These are phyloP conservation scores for Diutina rugosa DNA, from an alignment of 1,139 yeast genomes.

Conservation along the genomic window DNA sequence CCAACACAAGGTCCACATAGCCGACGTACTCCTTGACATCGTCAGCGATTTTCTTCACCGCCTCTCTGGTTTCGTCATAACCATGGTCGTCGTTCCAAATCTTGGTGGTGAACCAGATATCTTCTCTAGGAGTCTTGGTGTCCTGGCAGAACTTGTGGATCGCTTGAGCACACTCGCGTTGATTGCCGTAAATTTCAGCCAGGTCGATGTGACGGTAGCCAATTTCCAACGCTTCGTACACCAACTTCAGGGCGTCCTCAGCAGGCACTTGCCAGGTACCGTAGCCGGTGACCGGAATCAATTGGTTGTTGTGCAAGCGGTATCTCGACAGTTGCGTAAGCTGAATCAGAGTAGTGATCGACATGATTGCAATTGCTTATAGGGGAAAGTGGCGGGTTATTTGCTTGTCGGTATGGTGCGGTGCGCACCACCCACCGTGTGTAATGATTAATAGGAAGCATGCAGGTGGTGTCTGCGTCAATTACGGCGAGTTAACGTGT, in stretches of 20 bases:
- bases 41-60: slow-evolving; percentile 26
- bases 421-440: background rate
- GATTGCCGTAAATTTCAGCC: slow-evolving; percentile 47
- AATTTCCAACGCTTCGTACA: slow-evolving; percentile 36
- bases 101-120: slow-evolving; percentile 34
- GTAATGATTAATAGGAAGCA: too few relatives aligned
- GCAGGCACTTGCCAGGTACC: slow-evolving; percentile 42
- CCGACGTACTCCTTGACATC: slow-evolving; percentile 23
- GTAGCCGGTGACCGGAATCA: slow-evolving; percentile 45
- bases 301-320: slow-evolving; percentile 20
- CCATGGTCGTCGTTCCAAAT: slow-evolving; percentile 48
- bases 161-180: slow-evolving; percentile 31
- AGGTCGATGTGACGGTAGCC: slow-evolving; percentile 68
- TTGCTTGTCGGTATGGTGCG: background rate
- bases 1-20: slow-evolving; percentile 39
- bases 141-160: slow-evolving; percentile 35
- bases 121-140: slow-evolving; percentile 4
- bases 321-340: slow-evolving; percentile 7
- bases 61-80: slow-evolving; percentile 41
- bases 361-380: background rate
- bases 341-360: slow-evolving; percentile 5
- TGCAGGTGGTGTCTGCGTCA: too few relatives aligned
- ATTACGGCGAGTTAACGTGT: too few relatives aligned
- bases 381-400: background rate
- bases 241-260: slow-evolving; percentile 24